A percentile compares a stretch with the other conserved stretches of the same genome.
phyloP scores from a whole-genome alignment of 1,284 basidiomycete species.

The Moesziomyces parantarcticus region DNA sequence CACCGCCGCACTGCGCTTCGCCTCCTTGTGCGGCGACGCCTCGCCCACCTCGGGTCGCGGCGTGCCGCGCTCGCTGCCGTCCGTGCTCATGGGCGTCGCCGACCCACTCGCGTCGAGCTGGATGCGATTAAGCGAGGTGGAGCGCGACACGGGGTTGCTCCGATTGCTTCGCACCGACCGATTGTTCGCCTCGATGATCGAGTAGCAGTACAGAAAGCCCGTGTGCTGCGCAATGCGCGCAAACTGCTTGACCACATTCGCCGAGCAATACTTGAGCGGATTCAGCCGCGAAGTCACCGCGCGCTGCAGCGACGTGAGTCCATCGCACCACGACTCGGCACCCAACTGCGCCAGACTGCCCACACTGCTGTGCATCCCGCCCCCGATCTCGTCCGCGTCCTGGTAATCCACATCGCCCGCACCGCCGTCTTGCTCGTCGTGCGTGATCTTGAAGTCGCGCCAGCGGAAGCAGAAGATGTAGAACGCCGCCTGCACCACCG shows the following conservation, averaged over 20 bases:
- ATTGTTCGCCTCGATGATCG: conserved; percentile 85
- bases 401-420: conserved; percentile 44
- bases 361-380: conserved; percentile 44
- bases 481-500: conserved; percentile 90
- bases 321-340: conserved; percentile 78
- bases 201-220: conserved; percentile 93
- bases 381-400: conserved; percentile 43
- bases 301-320: conserved; percentile 82
- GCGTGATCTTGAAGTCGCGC: conserved; percentile 79
- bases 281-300: conserved; percentile 86
- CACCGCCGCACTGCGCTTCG: conserved; percentile 9
- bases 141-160: conserved; percentile 31
- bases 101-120: conserved; percentile 22
- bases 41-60: conserved; percentile 13
- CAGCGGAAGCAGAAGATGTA: conserved; percentile 98
- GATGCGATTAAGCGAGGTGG: conserved; percentile 31
- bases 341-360: conserved; percentile 36
- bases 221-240: conserved; percentile 91
- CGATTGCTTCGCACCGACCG: conserved; percentile 31
- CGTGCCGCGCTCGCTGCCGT: conserved; percentile 34
- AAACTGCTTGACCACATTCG: conserved; percentile 91
- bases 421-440: conserved; percentile 71
- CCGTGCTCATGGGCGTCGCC: conserved; percentile 36
- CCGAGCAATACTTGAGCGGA: conserved; percentile 79
- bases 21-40: conserved; percentile 1